phyloP scores from a whole-genome alignment of 495 filamentous ascomycete genomes.

The Massariosphaeria phaeospora region DNA sequence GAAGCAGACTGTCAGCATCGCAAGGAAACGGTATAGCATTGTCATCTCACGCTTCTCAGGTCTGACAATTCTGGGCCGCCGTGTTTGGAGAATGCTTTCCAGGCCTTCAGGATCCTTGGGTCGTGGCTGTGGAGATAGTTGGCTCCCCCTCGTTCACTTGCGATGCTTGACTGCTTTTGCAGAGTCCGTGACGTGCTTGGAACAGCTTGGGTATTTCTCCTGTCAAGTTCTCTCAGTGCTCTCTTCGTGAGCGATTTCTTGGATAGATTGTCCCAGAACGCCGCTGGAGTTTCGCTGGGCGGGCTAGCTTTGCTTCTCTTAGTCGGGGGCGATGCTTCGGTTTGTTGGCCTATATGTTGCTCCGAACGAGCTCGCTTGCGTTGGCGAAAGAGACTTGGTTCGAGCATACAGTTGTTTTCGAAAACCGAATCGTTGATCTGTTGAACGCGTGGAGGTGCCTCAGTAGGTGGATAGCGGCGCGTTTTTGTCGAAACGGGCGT shows the following conservation, averaged over 20 bases:
- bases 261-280: conserved; percentile 35
- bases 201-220: conserved; percentile 30
- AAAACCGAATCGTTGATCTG: too few relatives aligned
- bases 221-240: conserved; percentile 32
- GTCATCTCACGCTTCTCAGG: conserved; percentile 21
- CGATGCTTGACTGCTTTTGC: conserved; percentile 4
- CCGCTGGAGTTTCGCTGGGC: conserved; percentile 27
- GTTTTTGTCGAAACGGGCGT: too few relatives aligned
- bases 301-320: too few relatives aligned
- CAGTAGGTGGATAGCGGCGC: too few relatives aligned
- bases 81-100: conserved; percentile 29
- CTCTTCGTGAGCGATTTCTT: conserved; percentile 34
- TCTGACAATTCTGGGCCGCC: conserved; percentile 33
- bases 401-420: too few relatives aligned
- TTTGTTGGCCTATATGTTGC: too few relatives aligned
- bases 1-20: conserved; percentile 1
- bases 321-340: too few relatives aligned
- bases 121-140: conserved; percentile 18
- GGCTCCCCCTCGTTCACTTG: conserved; percentile 9
- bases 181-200: conserved; percentile 12
- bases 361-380: too few relatives aligned
- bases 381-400: too few relatives aligned
- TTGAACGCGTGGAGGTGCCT: too few relatives aligned
- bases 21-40: background rate
- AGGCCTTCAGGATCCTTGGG: conserved; percentile 15